Percentiles rank a stretch among this genome's conserved stretches.
Evolutionary conservation across 148 eudicot species (phyloP).

Genomic region (Euryodendron excelsum): DNA sequence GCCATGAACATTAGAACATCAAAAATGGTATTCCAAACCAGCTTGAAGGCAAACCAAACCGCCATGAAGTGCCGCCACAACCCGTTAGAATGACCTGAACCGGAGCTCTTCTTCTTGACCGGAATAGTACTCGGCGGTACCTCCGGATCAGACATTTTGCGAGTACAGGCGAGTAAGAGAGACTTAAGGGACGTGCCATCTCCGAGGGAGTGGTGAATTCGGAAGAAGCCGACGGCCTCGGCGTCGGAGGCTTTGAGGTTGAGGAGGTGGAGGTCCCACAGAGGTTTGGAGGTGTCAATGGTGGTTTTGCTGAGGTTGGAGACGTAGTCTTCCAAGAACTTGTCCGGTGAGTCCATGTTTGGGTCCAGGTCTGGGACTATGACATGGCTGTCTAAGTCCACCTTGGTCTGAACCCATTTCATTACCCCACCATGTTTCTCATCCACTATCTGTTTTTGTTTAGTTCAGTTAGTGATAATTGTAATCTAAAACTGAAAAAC

Average conservation of each 20-base stretch:
- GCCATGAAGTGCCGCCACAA: conserved; percentile 7
- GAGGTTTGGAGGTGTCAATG: conserved; percentile 23
- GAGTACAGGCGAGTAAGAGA: conserved; percentile 27
- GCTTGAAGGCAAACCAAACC: conserved; percentile 3
- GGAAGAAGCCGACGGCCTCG: conserved; percentile 12
- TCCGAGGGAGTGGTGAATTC: conserved; percentile 35
- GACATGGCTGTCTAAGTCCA: conserved; percentile 24
- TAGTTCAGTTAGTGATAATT: too few species aligned
- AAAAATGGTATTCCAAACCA: conserved; percentile 25
- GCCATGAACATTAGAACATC: conserved; percentile 26
- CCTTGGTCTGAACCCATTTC: conserved; percentile 25
- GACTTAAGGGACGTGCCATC: conserved; percentile 37
- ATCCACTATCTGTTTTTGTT: conserved; percentile 40
- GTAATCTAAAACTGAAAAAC: not conserved
- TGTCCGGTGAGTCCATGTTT: conserved; percentile 17
- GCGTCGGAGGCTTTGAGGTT: conserved; percentile 22
- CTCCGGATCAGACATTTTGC: conserved; percentile 23
- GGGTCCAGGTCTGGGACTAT: conserved; percentile 18
- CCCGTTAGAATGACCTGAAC: too few species aligned
- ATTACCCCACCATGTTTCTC: conserved; percentile 31
- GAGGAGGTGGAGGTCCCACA: conserved; percentile 39
- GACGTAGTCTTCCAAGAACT: conserved; percentile 34
- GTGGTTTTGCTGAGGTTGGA: conserved; percentile 25
- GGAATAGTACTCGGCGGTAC: conserved; percentile 24
- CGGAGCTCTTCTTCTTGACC: conserved; percentile 2